Percentiles rank a stretch among this genome's conserved stretches.
These are phyloP conservation scores for Millerozyma acaciae DNA, from an alignment of 805 yeast genomes.

Conservation along the genomic window DNA sequence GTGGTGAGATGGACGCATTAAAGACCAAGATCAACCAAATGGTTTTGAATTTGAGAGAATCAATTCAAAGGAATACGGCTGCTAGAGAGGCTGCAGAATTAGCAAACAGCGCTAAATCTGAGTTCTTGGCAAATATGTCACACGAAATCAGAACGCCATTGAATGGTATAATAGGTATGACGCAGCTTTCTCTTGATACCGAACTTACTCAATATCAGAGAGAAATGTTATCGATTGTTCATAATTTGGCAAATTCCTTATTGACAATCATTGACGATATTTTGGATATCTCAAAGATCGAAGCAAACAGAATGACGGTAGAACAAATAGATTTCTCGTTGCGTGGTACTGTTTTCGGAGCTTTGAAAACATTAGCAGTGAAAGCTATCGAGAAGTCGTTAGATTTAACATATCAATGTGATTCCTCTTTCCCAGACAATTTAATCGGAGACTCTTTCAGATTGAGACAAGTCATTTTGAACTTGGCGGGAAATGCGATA, in stretches of 20 bases:
- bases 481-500: constrained; percentile 85
- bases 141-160: constrained; percentile 85
- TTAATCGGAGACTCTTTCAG: constrained; percentile 87
- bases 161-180: constrained; percentile 92
- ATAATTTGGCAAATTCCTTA: constrained; percentile 79
- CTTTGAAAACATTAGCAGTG: constrained; percentile 82
- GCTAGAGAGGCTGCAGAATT: constrained; percentile 93
- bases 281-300: constrained; percentile 88
- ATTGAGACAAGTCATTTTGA: constrained; percentile 79
- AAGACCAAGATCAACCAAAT: constrained; percentile 68
- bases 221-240: constrained; percentile 87
- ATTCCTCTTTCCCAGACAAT: constrained; percentile 82
- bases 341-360: constrained; percentile 86
- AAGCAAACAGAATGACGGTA: constrained; percentile 89
- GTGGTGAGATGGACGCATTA: constrained; percentile 82
- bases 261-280: constrained; percentile 87
- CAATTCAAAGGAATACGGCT: constrained; percentile 86
- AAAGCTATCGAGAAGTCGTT: constrained; percentile 84
- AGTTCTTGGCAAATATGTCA: constrained; percentile 74
- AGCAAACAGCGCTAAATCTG: constrained; percentile 86
- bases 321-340: constrained; percentile 84
- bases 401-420: constrained; percentile 76
- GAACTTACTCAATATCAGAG: constrained; percentile 88
- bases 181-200: constrained; percentile 82
- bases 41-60: constrained; percentile 83